Evolutionary conservation across 2,329 filamentous ascomycete genomes (phyloP).

Genomic region (Gnomoniopsis smithogilvyi): DNA sequence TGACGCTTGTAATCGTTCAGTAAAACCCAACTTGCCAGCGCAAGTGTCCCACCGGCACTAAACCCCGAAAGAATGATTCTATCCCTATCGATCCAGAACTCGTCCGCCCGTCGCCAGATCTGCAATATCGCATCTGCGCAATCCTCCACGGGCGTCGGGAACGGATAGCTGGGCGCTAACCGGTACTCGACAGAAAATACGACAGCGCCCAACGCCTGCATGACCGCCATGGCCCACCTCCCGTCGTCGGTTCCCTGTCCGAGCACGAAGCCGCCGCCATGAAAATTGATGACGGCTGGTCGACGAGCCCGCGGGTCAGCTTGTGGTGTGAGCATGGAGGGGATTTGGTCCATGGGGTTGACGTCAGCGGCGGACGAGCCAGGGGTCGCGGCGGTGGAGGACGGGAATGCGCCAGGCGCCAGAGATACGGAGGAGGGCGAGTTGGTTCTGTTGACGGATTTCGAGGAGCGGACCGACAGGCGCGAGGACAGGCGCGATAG

Average conservation of each 20-base stretch:
- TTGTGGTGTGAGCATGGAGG: slow-evolving; percentile 8
- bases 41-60: slow-evolving; percentile 58
- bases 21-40: slow-evolving; percentile 40
- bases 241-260: slow-evolving; percentile 62
- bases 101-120: slow-evolving; percentile 51
- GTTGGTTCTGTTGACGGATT: slow-evolving; percentile 1
- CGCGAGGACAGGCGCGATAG: slow-evolving; percentile 14
- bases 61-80: slow-evolving; percentile 61
- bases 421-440: background rate
- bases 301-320: slow-evolving; percentile 26
- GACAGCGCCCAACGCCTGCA: slow-evolving; percentile 50
- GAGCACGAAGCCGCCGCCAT: slow-evolving; percentile 65
- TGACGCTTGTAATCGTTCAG: slow-evolving; percentile 27
- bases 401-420: slow-evolving; percentile 2
- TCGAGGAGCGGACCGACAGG: slow-evolving; percentile 10
- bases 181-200: slow-evolving; percentile 66
- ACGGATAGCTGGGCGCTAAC: slow-evolving; percentile 62
- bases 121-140: slow-evolving; percentile 63
- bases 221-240: slow-evolving; percentile 54
- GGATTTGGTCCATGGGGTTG: slow-evolving; percentile 15
- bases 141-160: slow-evolving; percentile 64
- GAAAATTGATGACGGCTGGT: slow-evolving; percentile 62
- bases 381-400: slow-evolving; percentile 4
- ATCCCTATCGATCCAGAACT: slow-evolving; percentile 54
- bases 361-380: background rate